Evolutionary conservation across 495 filamentous ascomycete species (phyloP), one percentile per base, ranked within the genome.

Genomic region (Talaromyces wortmannii): DNA sequence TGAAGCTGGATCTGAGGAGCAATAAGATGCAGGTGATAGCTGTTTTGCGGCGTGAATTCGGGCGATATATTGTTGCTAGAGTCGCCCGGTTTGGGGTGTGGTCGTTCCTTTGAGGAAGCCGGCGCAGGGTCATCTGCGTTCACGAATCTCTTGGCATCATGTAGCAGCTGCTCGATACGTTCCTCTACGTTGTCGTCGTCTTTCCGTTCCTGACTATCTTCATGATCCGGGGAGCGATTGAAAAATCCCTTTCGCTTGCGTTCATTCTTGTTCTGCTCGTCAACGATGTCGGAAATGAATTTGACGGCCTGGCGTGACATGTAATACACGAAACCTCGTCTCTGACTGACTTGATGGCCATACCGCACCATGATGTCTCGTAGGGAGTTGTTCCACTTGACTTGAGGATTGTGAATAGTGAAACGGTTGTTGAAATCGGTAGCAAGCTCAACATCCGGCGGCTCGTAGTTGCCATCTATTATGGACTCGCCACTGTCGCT

Each of bases 391-490:
- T 95, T 97, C 94, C 94, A 98, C 67, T 98, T 98, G 31, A 97
- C 74, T 62, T 98, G 94, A 61, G 91, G 82, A 64, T 97, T 98
- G 75, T 98, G 94, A 23, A 97, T 86, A 60, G 97, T 91, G 72
- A 98, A 98, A 16, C 95, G 87, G 63, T 98, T 98, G 69, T 95
- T 95, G 80, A 97, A 98, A 68, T 97, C 91, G 67, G 85, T 95
- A 6, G 83, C 81, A 61, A 88, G 87, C 52, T 92, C 88, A 16
- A 83, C 79, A 7, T 67, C 61, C 10, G 70, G 66, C 10, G 68
- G 68, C 0, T 71, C 64, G 53, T 74, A 76, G 1, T 76, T 60
- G 5, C 67, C 69, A 31, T 74, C 72, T 17, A 74, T 45, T 31
- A 76, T 66, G 10, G 71, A 64, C 30, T 77, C 67, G 47, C 72